Evolutionary conservation across 129 eudicot genomes (phyloP).

Genomic region (Cynara cardunculus): DNA sequence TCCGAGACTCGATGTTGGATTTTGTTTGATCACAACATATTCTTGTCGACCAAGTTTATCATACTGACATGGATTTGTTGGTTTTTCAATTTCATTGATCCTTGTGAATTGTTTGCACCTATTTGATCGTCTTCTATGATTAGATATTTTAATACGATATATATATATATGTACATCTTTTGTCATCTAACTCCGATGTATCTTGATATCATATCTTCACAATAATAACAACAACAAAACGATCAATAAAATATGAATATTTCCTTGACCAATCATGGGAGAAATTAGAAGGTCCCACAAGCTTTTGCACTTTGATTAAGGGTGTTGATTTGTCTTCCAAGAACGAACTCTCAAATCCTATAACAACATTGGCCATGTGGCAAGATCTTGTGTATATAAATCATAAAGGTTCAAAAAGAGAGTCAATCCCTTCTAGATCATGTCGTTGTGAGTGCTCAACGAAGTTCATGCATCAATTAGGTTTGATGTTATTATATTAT

Average conservation of each 20-base stretch:
- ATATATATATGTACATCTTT: not conserved
- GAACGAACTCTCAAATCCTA: not conserved
- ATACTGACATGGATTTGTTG: not conserved
- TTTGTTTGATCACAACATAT: not conserved
- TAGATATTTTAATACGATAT: not conserved
- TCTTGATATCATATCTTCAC: not conserved
- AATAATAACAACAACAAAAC: not conserved
- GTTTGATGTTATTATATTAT: not conserved
- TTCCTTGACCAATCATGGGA: slow-evolving; percentile 19
- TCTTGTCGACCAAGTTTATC: not conserved
- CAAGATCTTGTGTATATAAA: slow-evolving; percentile 24
- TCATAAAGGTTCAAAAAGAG: slow-evolving; percentile 18
- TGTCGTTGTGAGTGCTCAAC: slow-evolving; percentile 24
- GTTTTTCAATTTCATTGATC: not conserved
- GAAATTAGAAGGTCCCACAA: slow-evolving; percentile 19
- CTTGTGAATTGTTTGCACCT: not conserved
- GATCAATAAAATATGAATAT: not conserved
- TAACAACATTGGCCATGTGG: slow-evolving; percentile 25
- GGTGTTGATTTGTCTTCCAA: not conserved
- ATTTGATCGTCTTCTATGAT: not conserved
- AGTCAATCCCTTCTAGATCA: slow-evolving; percentile 30
- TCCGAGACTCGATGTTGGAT: too few species aligned
- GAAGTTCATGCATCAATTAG: slow-evolving; percentile 30
- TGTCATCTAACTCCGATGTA: not conserved
- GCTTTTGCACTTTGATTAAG: not conserved